These are phyloP conservation scores for Epichloe uncinata DNA, from an alignment of 2,329 filamentous ascomycete genomes.

Conservation along the genomic window DNA sequence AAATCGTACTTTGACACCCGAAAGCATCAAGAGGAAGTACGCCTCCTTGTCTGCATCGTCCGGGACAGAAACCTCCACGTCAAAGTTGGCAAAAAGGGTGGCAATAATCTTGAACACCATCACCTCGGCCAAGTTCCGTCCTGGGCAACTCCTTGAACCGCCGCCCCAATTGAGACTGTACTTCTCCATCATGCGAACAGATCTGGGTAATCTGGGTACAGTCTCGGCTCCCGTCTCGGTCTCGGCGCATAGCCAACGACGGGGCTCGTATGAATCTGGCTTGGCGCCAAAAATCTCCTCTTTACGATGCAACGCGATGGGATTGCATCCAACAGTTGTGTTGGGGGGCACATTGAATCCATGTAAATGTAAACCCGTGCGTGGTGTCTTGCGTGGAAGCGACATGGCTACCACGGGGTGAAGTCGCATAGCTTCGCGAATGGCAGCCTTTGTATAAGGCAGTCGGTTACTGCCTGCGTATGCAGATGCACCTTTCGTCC, in stretches of 20 bases:
- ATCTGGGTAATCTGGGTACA: neutral
- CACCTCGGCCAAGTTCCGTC: slow-evolving; percentile 36
- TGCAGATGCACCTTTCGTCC: slow-evolving; percentile 3
- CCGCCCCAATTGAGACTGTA: slow-evolving; percentile 39
- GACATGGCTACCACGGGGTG: slow-evolving; percentile 39
- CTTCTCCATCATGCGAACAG: slow-evolving; percentile 29
- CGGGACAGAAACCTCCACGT: slow-evolving; percentile 27
- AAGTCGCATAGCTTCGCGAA: slow-evolving; percentile 38
- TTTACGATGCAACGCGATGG: slow-evolving; percentile 36
- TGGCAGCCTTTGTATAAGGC: slow-evolving; percentile 23
- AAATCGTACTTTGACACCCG: slow-evolving; percentile 31
- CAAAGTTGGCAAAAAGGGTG: slow-evolving; percentile 31
- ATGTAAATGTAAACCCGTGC: slow-evolving; percentile 23
- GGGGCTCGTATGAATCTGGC: slow-evolving; percentile 29
- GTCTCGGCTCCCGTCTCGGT: slow-evolving; percentile 10
- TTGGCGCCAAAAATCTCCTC: slow-evolving; percentile 33
- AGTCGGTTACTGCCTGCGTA: neutral
- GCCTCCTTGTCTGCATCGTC: slow-evolving; percentile 25
- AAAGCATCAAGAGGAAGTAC: slow-evolving; percentile 41
- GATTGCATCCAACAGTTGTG: slow-evolving; percentile 37
- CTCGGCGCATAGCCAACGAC: slow-evolving; percentile 31
- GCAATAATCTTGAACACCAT: slow-evolving; percentile 32
- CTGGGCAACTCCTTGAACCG: slow-evolving; percentile 36
- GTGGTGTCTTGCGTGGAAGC: slow-evolving; percentile 32
- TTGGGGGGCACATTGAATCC: slow-evolving; percentile 28